Conservation (phyloP, 2,329 filamentous ascomycete genomes). For the Lecanicillium sp. region DNA sequence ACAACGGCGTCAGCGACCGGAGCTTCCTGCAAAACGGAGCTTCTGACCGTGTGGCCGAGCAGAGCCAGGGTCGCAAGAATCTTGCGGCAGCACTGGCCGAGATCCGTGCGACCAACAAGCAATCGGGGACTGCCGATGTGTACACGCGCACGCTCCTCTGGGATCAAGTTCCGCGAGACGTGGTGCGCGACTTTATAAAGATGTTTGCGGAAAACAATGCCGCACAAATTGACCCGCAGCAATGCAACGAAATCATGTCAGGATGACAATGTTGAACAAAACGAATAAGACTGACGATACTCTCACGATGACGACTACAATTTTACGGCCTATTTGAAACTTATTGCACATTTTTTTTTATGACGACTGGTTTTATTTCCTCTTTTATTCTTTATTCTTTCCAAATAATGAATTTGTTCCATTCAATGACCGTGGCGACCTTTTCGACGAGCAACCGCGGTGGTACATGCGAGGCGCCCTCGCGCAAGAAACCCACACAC, state of each 20-base stretch:
- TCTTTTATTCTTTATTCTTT: slow-evolving; percentile 12
- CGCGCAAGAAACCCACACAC: slow-evolving; percentile 23
- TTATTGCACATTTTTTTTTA: slow-evolving; percentile 18
- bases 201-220: slow-evolving; percentile 74
- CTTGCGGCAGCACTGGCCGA: slow-evolving; percentile 74
- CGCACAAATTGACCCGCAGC: slow-evolving; percentile 35
- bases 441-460: slow-evolving; percentile 20
- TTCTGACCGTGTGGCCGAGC: slow-evolving; percentile 41
- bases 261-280: slow-evolving; percentile 28
- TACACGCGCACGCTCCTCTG: slow-evolving; percentile 89
- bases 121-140: slow-evolving; percentile 70
- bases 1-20: slow-evolving; percentile 65
- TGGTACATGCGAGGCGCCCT: slow-evolving; percentile 27
- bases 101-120: slow-evolving; percentile 66
- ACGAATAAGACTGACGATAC: slow-evolving; percentile 19
- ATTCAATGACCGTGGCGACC: slow-evolving; percentile 14
- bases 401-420: slow-evolving; percentile 15
- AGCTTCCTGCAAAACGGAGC: slow-evolving; percentile 58
- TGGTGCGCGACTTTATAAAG: slow-evolving; percentile 86
- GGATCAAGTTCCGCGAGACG: slow-evolving; percentile 88
- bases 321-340: slow-evolving; percentile 17
- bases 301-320: slow-evolving; percentile 30
- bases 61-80: slow-evolving; percentile 61
- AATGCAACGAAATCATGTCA: slow-evolving; percentile 38
- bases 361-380: slow-evolving; percentile 8